A percentile compares a stretch with the other conserved stretches of the same genome.
Evolutionary conservation across 164 flowering plant genomes (phyloP).

Genomic region (Vitis cinerea): DNA sequence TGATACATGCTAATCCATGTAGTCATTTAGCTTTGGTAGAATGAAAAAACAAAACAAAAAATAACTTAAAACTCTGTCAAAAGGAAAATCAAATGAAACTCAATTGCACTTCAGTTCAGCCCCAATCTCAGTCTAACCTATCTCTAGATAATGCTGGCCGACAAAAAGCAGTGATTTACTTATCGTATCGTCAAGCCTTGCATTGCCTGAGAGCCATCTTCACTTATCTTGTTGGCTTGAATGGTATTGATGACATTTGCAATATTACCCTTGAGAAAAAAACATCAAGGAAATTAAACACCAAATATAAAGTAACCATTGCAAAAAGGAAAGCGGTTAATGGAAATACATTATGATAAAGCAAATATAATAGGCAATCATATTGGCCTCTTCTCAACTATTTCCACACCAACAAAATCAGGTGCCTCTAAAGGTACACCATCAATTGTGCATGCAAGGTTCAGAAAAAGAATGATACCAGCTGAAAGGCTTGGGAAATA

Average conservation of each 20-base stretch:
- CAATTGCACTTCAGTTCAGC: neutral
- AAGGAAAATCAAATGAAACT: slow-evolving; percentile 3
- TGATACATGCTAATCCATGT: neutral
- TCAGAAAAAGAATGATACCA: neutral
- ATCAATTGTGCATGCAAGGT: neutral
- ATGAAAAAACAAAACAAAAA: neutral
- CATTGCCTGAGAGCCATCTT: slow-evolving; percentile 57
- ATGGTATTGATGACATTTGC: slow-evolving; percentile 69
- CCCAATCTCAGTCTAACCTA: neutral
- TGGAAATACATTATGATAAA: neutral
- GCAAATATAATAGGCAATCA: neutral
- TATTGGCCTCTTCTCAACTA: neutral
- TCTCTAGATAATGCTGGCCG: neutral
- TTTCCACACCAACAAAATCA: neutral
- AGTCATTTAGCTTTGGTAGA: neutral
- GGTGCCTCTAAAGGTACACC: neutral
- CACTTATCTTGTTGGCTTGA: slow-evolving; percentile 68
- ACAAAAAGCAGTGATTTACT: slow-evolving; percentile 2
- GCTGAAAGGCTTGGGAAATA: neutral
- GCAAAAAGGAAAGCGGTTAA: too few relatives aligned
- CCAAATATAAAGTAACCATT: too few relatives aligned
- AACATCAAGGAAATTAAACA: neutral
- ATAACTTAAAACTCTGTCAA: slow-evolving; percentile 2
- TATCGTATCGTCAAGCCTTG: slow-evolving; percentile 61
- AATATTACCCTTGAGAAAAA: slow-evolving; percentile 58